These are phyloP conservation scores for Pisolithus microcarpus DNA, from an alignment of 768 basidiomycete genomes.

Conservation along the genomic window DNA sequence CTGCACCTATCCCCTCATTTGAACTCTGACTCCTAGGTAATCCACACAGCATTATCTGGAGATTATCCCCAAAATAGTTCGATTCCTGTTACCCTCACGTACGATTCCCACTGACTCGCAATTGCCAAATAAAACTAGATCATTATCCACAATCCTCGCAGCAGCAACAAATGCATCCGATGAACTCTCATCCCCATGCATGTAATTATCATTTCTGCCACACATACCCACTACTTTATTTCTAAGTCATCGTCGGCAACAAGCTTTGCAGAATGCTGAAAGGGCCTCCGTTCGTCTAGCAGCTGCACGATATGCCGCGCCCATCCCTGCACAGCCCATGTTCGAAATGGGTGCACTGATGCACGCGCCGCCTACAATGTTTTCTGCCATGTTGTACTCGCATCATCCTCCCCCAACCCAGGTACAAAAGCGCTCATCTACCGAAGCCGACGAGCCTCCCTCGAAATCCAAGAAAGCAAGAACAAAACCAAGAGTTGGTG, in stretches of 20 bases:
- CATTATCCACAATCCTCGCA: constrained; percentile 27
- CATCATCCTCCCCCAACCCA: constrained; percentile 23
- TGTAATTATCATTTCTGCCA: constrained; percentile 25
- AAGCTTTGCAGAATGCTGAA: constrained; percentile 48
- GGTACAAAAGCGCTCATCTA: constrained; percentile 31
- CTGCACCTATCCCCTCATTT: constrained; percentile 7
- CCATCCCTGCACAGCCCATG: constrained; percentile 24
- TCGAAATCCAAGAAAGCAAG: constrained; percentile 44
- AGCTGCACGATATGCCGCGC: constrained; percentile 37
- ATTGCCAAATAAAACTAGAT: constrained; percentile 14
- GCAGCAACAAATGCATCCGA: constrained; percentile 26
- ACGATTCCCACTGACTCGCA: constrained; percentile 11
- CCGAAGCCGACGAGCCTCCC: constrained; percentile 33
- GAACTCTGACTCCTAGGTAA: constrained; percentile 13
- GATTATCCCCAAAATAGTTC: constrained; percentile 37
- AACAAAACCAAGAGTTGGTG: constrained; percentile 30
- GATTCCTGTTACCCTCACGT: constrained; percentile 4
- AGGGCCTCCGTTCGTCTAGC: constrained; percentile 54
- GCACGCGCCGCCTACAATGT: constrained; percentile 21
- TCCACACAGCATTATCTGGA: constrained; percentile 33
- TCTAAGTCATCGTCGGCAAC: constrained; percentile 14
- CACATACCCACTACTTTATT: constrained; percentile 11
- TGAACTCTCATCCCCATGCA: constrained; percentile 21
- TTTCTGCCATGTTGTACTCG: constrained; percentile 24
- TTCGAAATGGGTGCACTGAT: constrained; percentile 30